phyloP scores from a whole-genome alignment of 805 yeast genomes.

The Candida hispaniensis region DNA sequence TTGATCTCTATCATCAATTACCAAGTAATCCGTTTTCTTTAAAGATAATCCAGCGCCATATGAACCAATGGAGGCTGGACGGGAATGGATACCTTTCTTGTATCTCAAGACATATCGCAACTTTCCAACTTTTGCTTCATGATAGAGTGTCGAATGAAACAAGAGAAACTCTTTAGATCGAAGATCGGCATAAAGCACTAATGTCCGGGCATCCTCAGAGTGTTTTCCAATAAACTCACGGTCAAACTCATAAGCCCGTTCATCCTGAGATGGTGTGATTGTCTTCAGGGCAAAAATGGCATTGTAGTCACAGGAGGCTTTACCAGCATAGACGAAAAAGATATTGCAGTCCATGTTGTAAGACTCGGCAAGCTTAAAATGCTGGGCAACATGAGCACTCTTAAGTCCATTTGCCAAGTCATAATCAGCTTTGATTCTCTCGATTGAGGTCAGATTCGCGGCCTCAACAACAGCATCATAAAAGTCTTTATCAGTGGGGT shows the following conservation, averaged over 20 bases:
- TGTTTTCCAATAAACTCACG: constrained; percentile 45
- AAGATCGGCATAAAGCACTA: constrained; percentile 60
- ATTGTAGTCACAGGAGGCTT: constrained; percentile 51
- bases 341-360: constrained; percentile 33
- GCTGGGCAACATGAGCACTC: constrained; percentile 57
- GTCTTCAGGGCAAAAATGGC: constrained; percentile 75
- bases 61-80: constrained; percentile 33
- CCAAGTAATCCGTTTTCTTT: constrained; percentile 57
- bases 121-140: constrained; percentile 53
- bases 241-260: constrained; percentile 36
- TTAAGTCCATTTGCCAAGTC: constrained; percentile 38
- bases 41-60: constrained; percentile 57
- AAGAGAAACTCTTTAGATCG: constrained; percentile 38
- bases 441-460: constrained; percentile 19
- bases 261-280: constrained; percentile 26
- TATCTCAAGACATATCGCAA: constrained; percentile 70
- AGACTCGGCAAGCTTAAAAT: constrained; percentile 38
- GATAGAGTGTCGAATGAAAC: constrained; percentile 49
- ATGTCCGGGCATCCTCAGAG: constrained; percentile 37
- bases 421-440: constrained; percentile 29
- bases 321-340: constrained; percentile 45
- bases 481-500: constrained; percentile 17
- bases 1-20: constrained; percentile 47
- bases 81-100: constrained; percentile 30
- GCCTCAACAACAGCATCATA: constrained; percentile 20